phyloP scores from a whole-genome alignment of 441 rosid genomes.

The Arabidopsis hybrid region DNA sequence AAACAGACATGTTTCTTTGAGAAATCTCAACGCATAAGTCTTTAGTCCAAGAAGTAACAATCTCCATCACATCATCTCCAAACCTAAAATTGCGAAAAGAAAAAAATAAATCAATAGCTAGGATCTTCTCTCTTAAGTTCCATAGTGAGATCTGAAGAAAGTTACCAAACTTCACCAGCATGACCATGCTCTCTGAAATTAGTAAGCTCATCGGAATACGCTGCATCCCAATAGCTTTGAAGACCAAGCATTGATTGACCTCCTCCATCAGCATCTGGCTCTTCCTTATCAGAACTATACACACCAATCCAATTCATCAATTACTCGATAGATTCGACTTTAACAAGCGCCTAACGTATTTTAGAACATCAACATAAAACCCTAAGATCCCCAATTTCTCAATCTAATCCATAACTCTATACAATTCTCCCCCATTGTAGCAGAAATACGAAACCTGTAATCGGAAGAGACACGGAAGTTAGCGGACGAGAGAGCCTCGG shows the following conservation, averaged over 20 bases:
- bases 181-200: conserved; percentile 93
- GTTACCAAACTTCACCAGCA: conserved; percentile 90
- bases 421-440: neutral
- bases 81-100: conserved; percentile 54
- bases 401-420: neutral
- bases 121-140: conserved; percentile 15
- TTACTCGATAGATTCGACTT: neutral
- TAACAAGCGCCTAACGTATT: neutral
- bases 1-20: conserved; percentile 56
- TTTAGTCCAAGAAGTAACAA: conserved; percentile 87
- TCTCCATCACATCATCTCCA: conserved; percentile 88
- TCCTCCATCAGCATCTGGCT: conserved; percentile 77
- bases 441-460: conserved; percentile 54
- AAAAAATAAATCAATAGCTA: conserved; percentile 15
- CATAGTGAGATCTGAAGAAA: conserved; percentile 3
- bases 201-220: conserved; percentile 84
- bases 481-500: conserved; percentile 84
- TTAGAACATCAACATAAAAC: conserved; percentile 15
- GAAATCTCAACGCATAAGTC: conserved; percentile 73
- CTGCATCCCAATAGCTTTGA: conserved; percentile 93
- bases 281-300: conserved; percentile 91
- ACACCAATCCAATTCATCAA: conserved; percentile 29
- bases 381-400: conserved; percentile 20
- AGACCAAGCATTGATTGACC: conserved; percentile 80
- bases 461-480: conserved; percentile 83